phyloP scores from a whole-genome alignment of 306 rosid species.

The Prunus mume region DNA sequence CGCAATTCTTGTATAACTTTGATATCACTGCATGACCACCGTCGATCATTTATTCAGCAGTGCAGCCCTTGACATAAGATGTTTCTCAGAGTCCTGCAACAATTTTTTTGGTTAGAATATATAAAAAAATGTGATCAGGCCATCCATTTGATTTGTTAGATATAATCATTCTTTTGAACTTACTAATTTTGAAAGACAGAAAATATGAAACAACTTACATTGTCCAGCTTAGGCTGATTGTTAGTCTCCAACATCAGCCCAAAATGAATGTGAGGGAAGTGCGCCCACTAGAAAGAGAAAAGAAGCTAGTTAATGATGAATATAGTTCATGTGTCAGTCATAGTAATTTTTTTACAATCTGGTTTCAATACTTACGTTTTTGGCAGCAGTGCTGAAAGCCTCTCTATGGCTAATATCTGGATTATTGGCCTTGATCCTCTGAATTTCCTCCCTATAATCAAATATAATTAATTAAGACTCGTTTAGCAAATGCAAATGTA shows the following conservation, averaged over 20 bases:
- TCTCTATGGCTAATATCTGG: conserved; percentile 97
- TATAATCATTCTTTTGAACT: too few species aligned
- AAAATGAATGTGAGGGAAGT: conserved; percentile 95
- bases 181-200: too few species aligned
- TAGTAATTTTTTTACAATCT: background rate
- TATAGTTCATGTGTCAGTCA: background rate
- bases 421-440: conserved; percentile 94
- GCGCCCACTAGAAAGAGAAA: conserved; percentile 73
- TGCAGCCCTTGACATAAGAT: conserved; percentile 64
- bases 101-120: background rate
- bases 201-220: conserved; percentile 41
- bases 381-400: conserved; percentile 98
- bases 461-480: background rate
- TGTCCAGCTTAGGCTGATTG: conserved; percentile 78
- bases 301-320: background rate
- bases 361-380: conserved; percentile 50
- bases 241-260: conserved; percentile 89
- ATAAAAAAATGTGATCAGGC: background rate
- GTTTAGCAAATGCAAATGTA: background rate
- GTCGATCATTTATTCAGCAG: conserved; percentile 59
- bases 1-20: conserved; percentile 32
- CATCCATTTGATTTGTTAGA: background rate
- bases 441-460: conserved; percentile 81
- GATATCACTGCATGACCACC: conserved; percentile 23
- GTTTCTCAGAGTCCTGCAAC: conserved; percentile 69